Evolutionary conservation across 2,329 filamentous ascomycete species (phyloP), one percentile per base, ranked within the genome.

Genomic region (Simplicillium sp.): DNA sequence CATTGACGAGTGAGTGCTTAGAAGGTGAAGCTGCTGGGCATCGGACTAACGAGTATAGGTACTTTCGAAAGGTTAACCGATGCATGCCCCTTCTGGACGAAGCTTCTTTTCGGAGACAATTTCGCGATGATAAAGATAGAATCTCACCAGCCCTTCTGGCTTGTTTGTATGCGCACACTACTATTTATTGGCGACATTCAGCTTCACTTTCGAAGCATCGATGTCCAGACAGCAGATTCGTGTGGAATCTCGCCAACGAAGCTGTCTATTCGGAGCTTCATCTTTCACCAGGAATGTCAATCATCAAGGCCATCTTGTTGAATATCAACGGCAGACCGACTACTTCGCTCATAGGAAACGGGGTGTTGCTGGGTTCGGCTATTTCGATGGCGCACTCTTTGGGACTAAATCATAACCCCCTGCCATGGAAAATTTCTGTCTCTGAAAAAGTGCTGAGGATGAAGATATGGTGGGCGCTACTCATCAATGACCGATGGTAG

Each of bases 41-140:
- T 7, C 8, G 3, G 11, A 1, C 29, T 43, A 29, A 49, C 13
- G 40, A 11, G 35, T 3, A 11, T 7, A 75, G 71, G 28, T 78
- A 77, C 50, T 70, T 78, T 42, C 60, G 66, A 28, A 66, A 71
- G 41, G 68, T 74, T 32, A 76, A 81, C 51, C 60, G 61, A n/a
- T 76, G 73, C n/a, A 75, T 81, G 44, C 78, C 77, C 0, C 59
- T 82, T 2, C 63, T 81, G 7, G 75, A 82, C 44, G 70, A 75
- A 34, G 54, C 64, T 3, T 65, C 67, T 1, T 76, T 80, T 41
- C 64, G 68, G 44, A 61, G 63, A 11, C 68, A 70, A 16, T 72
- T 70, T 41, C 59, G 53, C 1, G 54, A 59, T 6, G 55, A 62
- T 28, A 68, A 69, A 42, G 62, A 69, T 9, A 61, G 66, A 9